phyloP scores from a whole-genome alignment of 2,329 filamentous ascomycete genomes.

The Neopestalotiopsis clavispora region DNA sequence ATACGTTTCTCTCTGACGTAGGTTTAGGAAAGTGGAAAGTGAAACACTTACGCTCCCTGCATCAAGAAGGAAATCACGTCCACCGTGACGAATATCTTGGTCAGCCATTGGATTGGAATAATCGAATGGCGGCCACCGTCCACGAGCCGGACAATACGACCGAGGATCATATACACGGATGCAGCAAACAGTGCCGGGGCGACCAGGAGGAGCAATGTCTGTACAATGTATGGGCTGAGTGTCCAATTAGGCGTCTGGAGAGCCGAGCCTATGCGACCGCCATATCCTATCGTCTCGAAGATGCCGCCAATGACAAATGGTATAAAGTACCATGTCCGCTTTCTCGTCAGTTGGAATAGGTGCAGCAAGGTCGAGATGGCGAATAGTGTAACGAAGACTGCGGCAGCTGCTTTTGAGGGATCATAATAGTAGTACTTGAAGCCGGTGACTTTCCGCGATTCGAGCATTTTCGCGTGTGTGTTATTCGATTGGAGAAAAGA shows the following conservation, averaged over 20 bases:
- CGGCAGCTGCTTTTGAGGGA: constrained; percentile 48
- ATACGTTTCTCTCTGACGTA: neutral
- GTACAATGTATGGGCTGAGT: constrained; percentile 29
- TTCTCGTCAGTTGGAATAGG: constrained; percentile 40
- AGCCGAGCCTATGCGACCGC: constrained; percentile 12
- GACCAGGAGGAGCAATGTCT: constrained; percentile 40
- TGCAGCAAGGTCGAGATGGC: constrained; percentile 41
- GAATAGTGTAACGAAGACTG: constrained; percentile 45
- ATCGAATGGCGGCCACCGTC: constrained; percentile 44
- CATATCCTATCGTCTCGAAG: constrained; percentile 41
- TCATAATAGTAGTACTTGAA: constrained; percentile 49
- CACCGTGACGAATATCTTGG: constrained; percentile 51
- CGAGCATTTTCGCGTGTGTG: neutral
- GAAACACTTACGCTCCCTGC: constrained; percentile 42
- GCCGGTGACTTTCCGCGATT: neutral
- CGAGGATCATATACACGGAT: constrained; percentile 31
- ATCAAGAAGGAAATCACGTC: constrained; percentile 51
- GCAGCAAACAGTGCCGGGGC: constrained; percentile 43
- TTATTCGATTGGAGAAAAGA: neutral
- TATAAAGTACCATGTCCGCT: constrained; percentile 54
- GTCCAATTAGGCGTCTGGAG: constrained; percentile 11
- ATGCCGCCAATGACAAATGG: constrained; percentile 55
- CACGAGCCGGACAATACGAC: constrained; percentile 40
- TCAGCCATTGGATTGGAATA: constrained; percentile 45
- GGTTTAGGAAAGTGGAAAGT: neutral